Evolutionary conservation across 768 basidiomycete genomes (phyloP).

Genomic region (Xanthoconium stramineum): DNA sequence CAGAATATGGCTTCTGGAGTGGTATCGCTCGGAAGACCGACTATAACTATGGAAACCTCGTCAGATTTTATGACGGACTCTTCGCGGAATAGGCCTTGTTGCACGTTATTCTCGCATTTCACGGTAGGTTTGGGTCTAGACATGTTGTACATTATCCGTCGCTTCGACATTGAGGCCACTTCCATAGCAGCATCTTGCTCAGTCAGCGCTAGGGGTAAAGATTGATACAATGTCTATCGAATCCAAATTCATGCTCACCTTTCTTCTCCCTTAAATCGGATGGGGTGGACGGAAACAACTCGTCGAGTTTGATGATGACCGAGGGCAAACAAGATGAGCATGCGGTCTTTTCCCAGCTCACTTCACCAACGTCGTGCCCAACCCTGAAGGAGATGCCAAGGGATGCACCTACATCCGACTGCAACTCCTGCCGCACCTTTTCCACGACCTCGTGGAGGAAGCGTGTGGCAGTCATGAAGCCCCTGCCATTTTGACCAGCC

Average conservation of each 20-base stretch:
- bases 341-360: conserved; percentile 4
- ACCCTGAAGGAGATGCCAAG: conserved; percentile 12
- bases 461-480: conserved; percentile 16
- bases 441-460: conserved; percentile 11
- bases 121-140: conserved; percentile 5
- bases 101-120: conserved; percentile 5
- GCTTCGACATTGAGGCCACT: conserved; percentile 10
- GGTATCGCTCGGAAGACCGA: conserved; percentile 14
- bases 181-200: conserved; percentile 13
- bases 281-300: conserved; percentile 6
- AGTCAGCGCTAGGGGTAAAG: conserved; percentile 5
- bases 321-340: background rate
- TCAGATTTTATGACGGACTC: conserved; percentile 6
- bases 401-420: background rate
- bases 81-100: conserved; percentile 9
- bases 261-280: conserved; percentile 1
- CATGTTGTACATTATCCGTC: conserved; percentile 15
- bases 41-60: conserved; percentile 15
- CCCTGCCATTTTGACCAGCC: conserved; percentile 17
- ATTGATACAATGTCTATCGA: background rate
- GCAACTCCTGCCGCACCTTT: background rate
- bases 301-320: conserved; percentile 4
- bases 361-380: conserved; percentile 15
- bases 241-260: background rate
- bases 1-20: conserved; percentile 13